These are phyloP conservation scores for Acrasis kona DNA, from an alignment of 78 protist genomes.

Conservation along the genomic window DNA sequence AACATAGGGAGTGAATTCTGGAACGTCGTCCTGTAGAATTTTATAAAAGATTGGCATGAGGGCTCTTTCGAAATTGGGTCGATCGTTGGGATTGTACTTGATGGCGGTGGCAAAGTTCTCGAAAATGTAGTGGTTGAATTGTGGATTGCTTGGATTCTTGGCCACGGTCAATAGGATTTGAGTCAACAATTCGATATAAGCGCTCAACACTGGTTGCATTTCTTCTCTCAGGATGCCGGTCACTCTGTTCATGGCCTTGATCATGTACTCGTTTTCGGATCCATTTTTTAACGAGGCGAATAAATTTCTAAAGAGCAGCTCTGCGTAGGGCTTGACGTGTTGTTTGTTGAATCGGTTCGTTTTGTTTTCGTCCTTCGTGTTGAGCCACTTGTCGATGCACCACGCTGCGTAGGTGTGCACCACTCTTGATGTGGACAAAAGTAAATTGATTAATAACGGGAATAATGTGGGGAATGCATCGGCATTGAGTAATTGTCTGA, in stretches of 20 bases:
- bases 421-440: slow-evolving; percentile 30
- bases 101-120: slow-evolving; percentile 74
- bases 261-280: slow-evolving; percentile 58
- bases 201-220: not conserved
- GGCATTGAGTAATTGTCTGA: slow-evolving; percentile 51
- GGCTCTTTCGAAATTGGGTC: slow-evolving; percentile 27
- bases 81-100: slow-evolving; percentile 5
- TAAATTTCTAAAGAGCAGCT: slow-evolving; percentile 33
- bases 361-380: slow-evolving; percentile 22
- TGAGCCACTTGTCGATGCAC: slow-evolving; percentile 60
- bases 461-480: slow-evolving; percentile 19
- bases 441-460: slow-evolving; percentile 11
- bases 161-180: slow-evolving; percentile 32
- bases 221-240: not conserved
- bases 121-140: slow-evolving; percentile 83
- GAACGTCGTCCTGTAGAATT: slow-evolving; percentile 39
- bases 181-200: slow-evolving; percentile 4
- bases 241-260: slow-evolving; percentile 53
- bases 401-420: slow-evolving; percentile 76
- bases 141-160: slow-evolving; percentile 78
- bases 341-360: not conserved
- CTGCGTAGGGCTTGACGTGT: not conserved
- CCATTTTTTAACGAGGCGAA: slow-evolving; percentile 30
- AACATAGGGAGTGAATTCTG: slow-evolving; percentile 65
- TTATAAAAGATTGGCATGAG: slow-evolving; percentile 37